Percentiles rank a stretch among this genome's conserved stretches.
phyloP scores from a whole-genome alignment of 768 basidiomycete genomes.

The Mrakia blollopis region DNA sequence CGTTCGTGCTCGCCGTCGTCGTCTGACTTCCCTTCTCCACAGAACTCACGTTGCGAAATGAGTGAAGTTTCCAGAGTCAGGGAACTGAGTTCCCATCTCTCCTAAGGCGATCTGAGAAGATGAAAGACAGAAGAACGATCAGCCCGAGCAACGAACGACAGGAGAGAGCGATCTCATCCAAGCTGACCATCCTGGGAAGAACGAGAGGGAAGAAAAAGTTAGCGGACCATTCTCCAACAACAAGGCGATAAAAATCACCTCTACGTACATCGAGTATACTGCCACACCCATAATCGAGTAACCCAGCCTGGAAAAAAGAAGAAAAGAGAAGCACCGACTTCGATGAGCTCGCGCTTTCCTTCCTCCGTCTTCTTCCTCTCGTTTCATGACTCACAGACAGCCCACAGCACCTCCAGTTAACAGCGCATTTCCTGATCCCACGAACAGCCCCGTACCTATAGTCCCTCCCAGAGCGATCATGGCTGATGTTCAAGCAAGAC shows the following conservation, averaged over 20 bases:
- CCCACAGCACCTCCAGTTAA: slow-evolving; percentile 22
- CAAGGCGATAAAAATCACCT: not conserved
- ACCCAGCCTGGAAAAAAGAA: not conserved
- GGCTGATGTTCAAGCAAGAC: not conserved
- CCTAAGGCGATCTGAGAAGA: slow-evolving; percentile 29
- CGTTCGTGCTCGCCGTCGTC: too few species aligned
- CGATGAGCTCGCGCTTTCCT: not conserved
- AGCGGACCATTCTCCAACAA: not conserved
- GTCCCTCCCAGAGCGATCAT: slow-evolving; percentile 29
- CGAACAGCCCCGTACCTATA: slow-evolving; percentile 28
- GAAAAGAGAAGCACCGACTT: not conserved
- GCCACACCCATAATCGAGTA: slow-evolving; percentile 7
- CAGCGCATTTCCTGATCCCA: slow-evolving; percentile 15
- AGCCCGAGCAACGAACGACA: too few species aligned
- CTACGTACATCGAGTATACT: not conserved
- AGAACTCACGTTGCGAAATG: slow-evolving; percentile 32
- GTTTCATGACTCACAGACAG: slow-evolving; percentile 10
- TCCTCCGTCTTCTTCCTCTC: not conserved
- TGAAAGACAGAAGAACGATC: too few species aligned
- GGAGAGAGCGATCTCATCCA: not conserved
- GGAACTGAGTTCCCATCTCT: slow-evolving; percentile 38
- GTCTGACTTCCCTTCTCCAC: too few species aligned
- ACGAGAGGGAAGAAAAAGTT: not conserved
- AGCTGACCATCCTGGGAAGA: too few species aligned
- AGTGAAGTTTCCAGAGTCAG: slow-evolving; percentile 39